These are phyloP conservation scores for Hyphopichia buzzinii DNA, from an alignment of 1,139 yeast species.

Conservation along the genomic window DNA sequence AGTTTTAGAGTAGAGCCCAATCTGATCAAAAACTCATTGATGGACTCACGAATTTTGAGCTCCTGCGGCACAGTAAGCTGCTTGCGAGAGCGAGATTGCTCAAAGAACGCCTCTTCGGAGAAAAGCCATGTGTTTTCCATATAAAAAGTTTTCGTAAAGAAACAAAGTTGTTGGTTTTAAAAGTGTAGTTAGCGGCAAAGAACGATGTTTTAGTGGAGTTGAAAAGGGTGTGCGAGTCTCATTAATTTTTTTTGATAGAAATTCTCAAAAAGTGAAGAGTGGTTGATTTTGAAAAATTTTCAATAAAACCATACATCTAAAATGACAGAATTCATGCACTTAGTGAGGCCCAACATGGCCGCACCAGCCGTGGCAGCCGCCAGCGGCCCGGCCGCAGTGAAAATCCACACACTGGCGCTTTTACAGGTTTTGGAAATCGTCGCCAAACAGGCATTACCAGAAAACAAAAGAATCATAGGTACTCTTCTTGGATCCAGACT, in stretches of 20 bases:
- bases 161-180: constrained; percentile 1
- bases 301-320: too few relatives aligned
- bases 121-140: constrained; percentile 32
- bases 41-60: constrained; percentile 35
- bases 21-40: constrained; percentile 40
- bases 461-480: constrained; percentile 69
- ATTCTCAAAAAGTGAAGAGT: too few relatives aligned
- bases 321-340: constrained; percentile 41
- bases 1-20: constrained; percentile 38
- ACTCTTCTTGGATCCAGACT: constrained; percentile 79
- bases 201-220: too few relatives aligned
- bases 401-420: constrained; percentile 67
- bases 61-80: constrained; percentile 32
- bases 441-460: constrained; percentile 41
- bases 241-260: too few relatives aligned
- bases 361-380: constrained; percentile 53
- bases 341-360: constrained; percentile 59
- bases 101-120: constrained; percentile 29
- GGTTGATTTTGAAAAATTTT: too few relatives aligned
- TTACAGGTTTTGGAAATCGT: constrained; percentile 61
- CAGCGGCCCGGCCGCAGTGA: constrained; percentile 49
- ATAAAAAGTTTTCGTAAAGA: neutral
- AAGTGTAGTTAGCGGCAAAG: too few relatives aligned
- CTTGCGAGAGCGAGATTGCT: constrained; percentile 29
- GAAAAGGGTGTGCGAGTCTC: too few relatives aligned